Conservation (phyloP, 2,329 filamentous ascomycete species). For the Onygenales sp. region DNA sequence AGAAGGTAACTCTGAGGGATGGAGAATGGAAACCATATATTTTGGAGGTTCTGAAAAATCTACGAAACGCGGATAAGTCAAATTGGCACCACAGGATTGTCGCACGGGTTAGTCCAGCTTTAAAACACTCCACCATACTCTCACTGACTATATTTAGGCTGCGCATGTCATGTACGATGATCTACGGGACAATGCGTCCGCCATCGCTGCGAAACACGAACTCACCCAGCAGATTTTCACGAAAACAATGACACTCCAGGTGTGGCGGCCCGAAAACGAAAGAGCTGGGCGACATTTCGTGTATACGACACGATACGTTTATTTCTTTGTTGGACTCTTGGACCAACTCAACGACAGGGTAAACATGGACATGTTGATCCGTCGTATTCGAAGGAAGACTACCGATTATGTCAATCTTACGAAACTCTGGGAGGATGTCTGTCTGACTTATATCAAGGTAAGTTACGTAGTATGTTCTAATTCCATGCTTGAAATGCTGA, state of each 20-base stretch:
- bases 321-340: slow-evolving; percentile 68
- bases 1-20: slow-evolving; percentile 40
- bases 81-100: slow-evolving; percentile 95
- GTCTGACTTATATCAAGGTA: slow-evolving; percentile 47
- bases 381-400: slow-evolving; percentile 70
- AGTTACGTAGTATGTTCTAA: slow-evolving; percentile 13
- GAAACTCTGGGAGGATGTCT: slow-evolving; percentile 54
- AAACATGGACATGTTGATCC: slow-evolving; percentile 68
- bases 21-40: slow-evolving; percentile 53
- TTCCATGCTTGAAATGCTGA: slow-evolving; percentile 11
- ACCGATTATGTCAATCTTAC: slow-evolving; percentile 60
- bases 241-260: slow-evolving; percentile 88
- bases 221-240: slow-evolving; percentile 80
- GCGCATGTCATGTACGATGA: slow-evolving; percentile 55
- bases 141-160: slow-evolving; percentile 24
- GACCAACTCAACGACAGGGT: slow-evolving; percentile 64
- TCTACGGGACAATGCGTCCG: slow-evolving; percentile 40
- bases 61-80: slow-evolving; percentile 69
- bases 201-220: slow-evolving; percentile 60
- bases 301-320: slow-evolving; percentile 78
- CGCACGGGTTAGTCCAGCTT: slow-evolving; percentile 52
- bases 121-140: slow-evolving; percentile 14
- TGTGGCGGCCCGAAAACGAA: slow-evolving; percentile 90
- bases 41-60: slow-evolving; percentile 46
- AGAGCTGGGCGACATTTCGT: slow-evolving; percentile 79